Percentiles rank a stretch among this genome's conserved stretches.
phyloP scores from a whole-genome alignment of 108 stramenopile species.

The Nitzschia sp. region DNA sequence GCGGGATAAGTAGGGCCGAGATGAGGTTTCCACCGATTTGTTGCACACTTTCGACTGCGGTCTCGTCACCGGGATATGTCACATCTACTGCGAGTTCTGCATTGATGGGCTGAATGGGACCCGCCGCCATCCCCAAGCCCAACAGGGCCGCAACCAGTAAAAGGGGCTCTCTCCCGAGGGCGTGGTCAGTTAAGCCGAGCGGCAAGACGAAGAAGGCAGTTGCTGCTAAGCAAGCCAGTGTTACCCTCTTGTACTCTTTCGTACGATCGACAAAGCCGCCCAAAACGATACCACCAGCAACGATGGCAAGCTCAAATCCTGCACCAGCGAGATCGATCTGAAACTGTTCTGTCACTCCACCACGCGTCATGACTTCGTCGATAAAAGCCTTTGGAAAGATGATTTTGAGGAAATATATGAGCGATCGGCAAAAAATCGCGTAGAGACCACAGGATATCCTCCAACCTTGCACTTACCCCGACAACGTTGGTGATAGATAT shows the following conservation, averaged over 20 bases:
- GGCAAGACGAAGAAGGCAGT: conserved; percentile 53
- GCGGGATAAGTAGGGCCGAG: conserved; percentile 63
- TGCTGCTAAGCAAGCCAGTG: conserved; percentile 67
- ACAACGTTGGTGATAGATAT: conserved; percentile 88
- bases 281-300: conserved; percentile 83
- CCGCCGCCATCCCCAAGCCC: conserved; percentile 64
- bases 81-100: conserved; percentile 82
- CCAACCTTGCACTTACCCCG: conserved; percentile 43
- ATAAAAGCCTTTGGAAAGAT: conserved; percentile 66
- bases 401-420: too few relatives aligned
- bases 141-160: conserved; percentile 51
- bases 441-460: too few relatives aligned
- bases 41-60: conserved; percentile 70
- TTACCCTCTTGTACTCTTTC: conserved; percentile 85
- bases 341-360: conserved; percentile 78
- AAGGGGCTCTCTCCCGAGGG: conserved; percentile 56
- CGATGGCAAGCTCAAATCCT: conserved; percentile 87
- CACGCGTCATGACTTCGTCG: conserved; percentile 86
- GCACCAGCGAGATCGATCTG: conserved; percentile 86
- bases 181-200: conserved; percentile 64
- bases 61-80: conserved; percentile 78
- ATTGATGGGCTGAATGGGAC: conserved; percentile 77
- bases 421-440: neutral
- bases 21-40: conserved; percentile 75
- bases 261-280: conserved; percentile 87